Evolutionary conservation across 1,284 basidiomycete species (phyloP).

Genomic region (Exobasidium rhododendri): DNA sequence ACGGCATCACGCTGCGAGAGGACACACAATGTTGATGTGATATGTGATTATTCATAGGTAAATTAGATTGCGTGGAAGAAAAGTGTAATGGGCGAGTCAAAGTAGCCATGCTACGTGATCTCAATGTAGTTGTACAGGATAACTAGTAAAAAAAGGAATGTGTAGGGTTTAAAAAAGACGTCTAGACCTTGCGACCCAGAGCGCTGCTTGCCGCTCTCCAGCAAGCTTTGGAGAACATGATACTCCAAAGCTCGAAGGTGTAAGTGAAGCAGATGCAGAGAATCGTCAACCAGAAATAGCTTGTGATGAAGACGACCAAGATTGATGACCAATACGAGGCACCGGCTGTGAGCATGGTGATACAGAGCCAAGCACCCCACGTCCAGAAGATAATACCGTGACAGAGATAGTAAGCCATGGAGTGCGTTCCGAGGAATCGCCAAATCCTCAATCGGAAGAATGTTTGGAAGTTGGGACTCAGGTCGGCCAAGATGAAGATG

Average conservation of each 20-base stretch:
- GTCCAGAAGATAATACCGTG: slow-evolving; percentile 45
- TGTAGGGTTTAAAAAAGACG: neutral
- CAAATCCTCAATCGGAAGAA: slow-evolving; percentile 41
- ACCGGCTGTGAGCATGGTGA: slow-evolving; percentile 28
- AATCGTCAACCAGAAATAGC: slow-evolving; percentile 29
- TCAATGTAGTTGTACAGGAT: no score
- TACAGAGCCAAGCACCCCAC: slow-evolving; percentile 39
- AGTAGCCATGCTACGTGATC: no score
- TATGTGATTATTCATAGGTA: no score
- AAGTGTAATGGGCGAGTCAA: no score
- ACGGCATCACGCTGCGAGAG: no score
- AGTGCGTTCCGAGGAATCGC: slow-evolving; percentile 38
- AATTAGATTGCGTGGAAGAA: no score
- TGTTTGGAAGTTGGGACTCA: slow-evolving; percentile 30
- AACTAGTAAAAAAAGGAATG: neutral
- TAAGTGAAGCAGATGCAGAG: slow-evolving; percentile 39
- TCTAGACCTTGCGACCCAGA: slow-evolving; percentile 23
- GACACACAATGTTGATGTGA: no score
- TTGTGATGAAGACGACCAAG: slow-evolving; percentile 35
- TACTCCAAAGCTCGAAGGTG: slow-evolving; percentile 43
- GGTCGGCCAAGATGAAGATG: slow-evolving; percentile 42
- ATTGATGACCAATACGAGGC: slow-evolving; percentile 44
- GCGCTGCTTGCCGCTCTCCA: slow-evolving; percentile 39
- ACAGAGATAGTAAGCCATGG: slow-evolving; percentile 41
- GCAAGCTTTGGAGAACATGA: slow-evolving; percentile 36